These are phyloP conservation scores for Monosporascus sp. DNA, from an alignment of 2,329 filamentous ascomycete genomes.

Conservation along the genomic window DNA sequence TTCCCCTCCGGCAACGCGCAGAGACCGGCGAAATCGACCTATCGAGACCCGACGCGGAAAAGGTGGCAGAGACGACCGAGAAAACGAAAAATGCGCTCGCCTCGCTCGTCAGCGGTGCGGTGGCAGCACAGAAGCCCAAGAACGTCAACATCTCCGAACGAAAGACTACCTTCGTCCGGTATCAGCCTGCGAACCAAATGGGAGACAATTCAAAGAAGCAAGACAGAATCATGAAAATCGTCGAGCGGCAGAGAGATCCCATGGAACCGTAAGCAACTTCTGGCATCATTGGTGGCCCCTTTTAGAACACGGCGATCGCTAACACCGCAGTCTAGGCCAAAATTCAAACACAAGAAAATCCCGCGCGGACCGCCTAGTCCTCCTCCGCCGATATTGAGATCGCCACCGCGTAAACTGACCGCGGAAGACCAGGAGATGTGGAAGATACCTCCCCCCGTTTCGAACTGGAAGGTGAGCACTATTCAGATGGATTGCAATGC, in stretches of 20 bases:
- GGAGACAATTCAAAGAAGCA: conserved; percentile 80
- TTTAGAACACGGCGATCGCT: not conserved
- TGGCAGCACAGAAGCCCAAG: conserved; percentile 92
- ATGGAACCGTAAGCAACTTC: conserved; percentile 36
- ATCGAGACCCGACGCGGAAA: conserved; percentile 76
- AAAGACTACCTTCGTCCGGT: conserved; percentile 89
- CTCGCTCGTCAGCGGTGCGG: conserved; percentile 74
- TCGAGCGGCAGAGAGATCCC: conserved; percentile 86
- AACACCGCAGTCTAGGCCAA: conserved; percentile 54
- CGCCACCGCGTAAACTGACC: conserved; percentile 87
- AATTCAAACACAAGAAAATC: conserved; percentile 99
- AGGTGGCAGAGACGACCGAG: conserved; percentile 78
- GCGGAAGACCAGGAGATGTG: conserved; percentile 96
- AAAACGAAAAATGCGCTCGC: conserved; percentile 83
- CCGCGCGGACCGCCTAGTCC: conserved; percentile 87
- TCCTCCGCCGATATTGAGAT: conserved; percentile 91
- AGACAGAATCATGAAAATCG: conserved; percentile 97
- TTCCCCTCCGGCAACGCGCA: conserved; percentile 86
- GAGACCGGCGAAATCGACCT: conserved; percentile 89
- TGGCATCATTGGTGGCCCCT: not conserved
- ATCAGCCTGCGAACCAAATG: conserved; percentile 96
- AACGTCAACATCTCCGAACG: conserved; percentile 76
- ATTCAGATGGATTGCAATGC: no score
- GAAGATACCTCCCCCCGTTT: conserved; percentile 82
- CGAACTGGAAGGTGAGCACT: conserved; percentile 72